These are phyloP conservation scores for Andalucia godoyi DNA, from an alignment of 78 protist species.

Conservation along the genomic window DNA sequence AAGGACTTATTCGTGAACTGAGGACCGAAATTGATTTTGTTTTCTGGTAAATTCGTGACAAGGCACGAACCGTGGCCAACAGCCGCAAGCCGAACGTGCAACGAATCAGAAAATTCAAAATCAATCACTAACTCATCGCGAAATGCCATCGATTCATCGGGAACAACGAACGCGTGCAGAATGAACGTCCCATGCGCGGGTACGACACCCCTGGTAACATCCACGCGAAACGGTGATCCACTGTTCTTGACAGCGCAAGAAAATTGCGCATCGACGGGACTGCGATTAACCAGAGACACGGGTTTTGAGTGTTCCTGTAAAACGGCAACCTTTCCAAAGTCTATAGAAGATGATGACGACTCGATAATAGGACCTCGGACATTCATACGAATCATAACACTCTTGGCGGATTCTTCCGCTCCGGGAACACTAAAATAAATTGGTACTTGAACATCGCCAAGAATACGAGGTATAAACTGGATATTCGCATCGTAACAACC, in stretches of 20 bases:
- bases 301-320: background rate
- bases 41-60: background rate
- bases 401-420: background rate
- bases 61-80: slow-evolving; percentile 42
- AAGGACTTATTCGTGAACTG: background rate
- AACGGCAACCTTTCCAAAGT: slow-evolving; percentile 23
- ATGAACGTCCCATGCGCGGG: background rate
- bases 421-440: slow-evolving; percentile 12
- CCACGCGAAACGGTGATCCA: slow-evolving; percentile 1
- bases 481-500: background rate
- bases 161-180: background rate
- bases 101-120: background rate
- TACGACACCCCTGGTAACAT: background rate
- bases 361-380: slow-evolving; percentile 23
- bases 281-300: slow-evolving; percentile 20
- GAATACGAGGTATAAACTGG: background rate
- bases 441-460: slow-evolving; percentile 18
- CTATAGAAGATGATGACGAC: background rate
- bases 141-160: slow-evolving; percentile 20
- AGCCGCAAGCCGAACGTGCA: slow-evolving; percentile 9
- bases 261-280: slow-evolving; percentile 38
- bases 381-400: background rate
- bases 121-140: slow-evolving; percentile 22
- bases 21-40: slow-evolving; percentile 19
- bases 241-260: background rate